These are phyloP conservation scores for Petunia secreta DNA, from an alignment of 257 asterid species.

Conservation along the genomic window DNA sequence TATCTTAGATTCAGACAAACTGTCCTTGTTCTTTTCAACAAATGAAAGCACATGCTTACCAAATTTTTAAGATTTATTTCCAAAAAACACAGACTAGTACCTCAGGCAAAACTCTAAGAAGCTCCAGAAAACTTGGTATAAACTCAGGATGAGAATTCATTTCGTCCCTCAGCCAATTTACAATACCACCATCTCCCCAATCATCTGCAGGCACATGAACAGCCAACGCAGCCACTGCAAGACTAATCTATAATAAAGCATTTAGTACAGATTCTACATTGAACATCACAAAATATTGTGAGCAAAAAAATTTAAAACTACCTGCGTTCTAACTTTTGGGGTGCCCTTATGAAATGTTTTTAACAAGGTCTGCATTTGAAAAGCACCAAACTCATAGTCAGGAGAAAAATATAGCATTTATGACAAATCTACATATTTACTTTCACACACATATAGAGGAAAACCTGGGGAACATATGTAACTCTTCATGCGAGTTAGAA, in stretches of 20 bases:
- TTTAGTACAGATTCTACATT: slow-evolving; percentile 47
- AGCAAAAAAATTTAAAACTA: slow-evolving; percentile 37
- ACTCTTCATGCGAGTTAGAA: slow-evolving; percentile 6
- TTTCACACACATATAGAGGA: slow-evolving; percentile 4
- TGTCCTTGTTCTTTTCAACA: slow-evolving; percentile 11
- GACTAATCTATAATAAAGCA: slow-evolving; percentile 79
- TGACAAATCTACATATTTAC: background rate
- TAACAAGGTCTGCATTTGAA: slow-evolving; percentile 74
- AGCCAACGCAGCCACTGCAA: slow-evolving; percentile 99
- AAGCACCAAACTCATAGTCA: slow-evolving; percentile 27
- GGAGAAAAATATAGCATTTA: slow-evolving; percentile 22
- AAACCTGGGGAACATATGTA: background rate
- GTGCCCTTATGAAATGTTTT: slow-evolving; percentile 93
- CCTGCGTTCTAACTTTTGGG: slow-evolving; percentile 98
- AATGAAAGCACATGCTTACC: background rate
- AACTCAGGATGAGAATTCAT: slow-evolving; percentile 91
- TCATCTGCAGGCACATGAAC: slow-evolving; percentile 92
- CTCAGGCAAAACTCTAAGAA: slow-evolving; percentile 96
- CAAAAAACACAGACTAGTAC: slow-evolving; percentile 43
- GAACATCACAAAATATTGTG: slow-evolving; percentile 30
- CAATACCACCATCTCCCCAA: slow-evolving; percentile 97
- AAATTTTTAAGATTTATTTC: background rate
- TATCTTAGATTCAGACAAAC: background rate
- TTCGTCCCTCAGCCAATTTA: slow-evolving; percentile 86
- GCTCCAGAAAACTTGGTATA: slow-evolving; percentile 94